phyloP scores from a whole-genome alignment of 2,329 filamentous ascomycete genomes.

The Colletotrichum kahawae region DNA sequence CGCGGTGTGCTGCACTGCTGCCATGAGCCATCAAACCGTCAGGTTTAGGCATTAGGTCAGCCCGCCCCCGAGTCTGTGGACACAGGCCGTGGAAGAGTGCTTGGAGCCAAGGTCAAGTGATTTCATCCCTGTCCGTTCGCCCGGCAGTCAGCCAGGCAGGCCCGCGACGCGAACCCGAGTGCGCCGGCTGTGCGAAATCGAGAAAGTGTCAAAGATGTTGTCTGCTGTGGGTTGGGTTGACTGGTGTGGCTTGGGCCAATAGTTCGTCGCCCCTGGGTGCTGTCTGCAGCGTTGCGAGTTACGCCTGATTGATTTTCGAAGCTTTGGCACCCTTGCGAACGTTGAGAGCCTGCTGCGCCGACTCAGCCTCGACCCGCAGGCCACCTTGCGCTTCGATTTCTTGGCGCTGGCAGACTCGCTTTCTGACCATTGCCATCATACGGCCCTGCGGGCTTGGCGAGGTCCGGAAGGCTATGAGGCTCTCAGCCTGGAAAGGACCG shows the following conservation, averaged over 20 bases:
- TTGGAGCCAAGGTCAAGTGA: not conserved
- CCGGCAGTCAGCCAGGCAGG: not conserved
- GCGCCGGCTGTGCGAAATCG: constrained; percentile 9
- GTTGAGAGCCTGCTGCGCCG: constrained; percentile 3
- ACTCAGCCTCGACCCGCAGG: not conserved
- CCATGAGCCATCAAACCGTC: not conserved
- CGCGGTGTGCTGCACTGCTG: not conserved
- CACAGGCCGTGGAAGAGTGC: not conserved
- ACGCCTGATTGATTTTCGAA: not conserved
- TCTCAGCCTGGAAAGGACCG: not conserved
- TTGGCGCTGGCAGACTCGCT: not conserved
- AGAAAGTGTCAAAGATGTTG: not conserved
- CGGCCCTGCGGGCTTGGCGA: not conserved
- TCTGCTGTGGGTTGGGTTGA: not conserved
- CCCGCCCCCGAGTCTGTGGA: not conserved
- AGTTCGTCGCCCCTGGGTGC: not conserved
- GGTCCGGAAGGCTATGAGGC: not conserved
- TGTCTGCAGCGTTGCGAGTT: not conserved
- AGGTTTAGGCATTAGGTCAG: not conserved
- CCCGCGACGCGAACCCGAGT: not conserved
- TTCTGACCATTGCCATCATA: not conserved
- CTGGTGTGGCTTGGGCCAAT: constrained; percentile 5
- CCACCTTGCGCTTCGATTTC: not conserved
- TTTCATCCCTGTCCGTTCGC: not conserved
- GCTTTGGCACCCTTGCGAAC: not conserved